Evolutionary conservation across 257 asterid species (phyloP), one percentile per base, ranked within the genome.

Genomic region (Henckelia pumila): DNA sequence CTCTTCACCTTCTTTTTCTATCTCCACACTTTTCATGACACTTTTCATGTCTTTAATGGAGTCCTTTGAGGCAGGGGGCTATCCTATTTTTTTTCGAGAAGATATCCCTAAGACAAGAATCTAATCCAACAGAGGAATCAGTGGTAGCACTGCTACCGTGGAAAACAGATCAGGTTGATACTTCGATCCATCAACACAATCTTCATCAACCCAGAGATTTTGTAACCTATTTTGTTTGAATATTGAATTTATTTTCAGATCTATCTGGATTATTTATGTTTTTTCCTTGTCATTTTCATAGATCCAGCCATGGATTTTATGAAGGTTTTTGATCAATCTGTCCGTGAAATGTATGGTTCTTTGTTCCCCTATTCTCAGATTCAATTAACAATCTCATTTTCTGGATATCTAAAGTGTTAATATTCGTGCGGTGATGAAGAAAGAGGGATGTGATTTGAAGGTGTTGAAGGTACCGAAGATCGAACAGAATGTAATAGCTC

Each of bases 401-500:
- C n/a, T 68, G 14, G 28, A 49, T n/a, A 23, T 33, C 10, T 29
- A 33, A 3, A 32, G 37, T 44, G 23, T 32, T 25, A n/a, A 8
- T 4, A 13, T 50, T 22, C 37, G n/a, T 28, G 11, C 59, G 33
- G 29, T 3, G 35, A 69, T 77, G 82, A 95, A 92, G 96, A 78
- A 92, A 89, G 86, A 86, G 98, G 77, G 98, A 92, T 86, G 98
- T 92, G 73, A 92, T 84, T 77, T 92, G 85, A 92, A 92, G 84
- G 96, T 92, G 59, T 76, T 92, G 82, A 92, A 92, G 82, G 93
- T 92, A 47, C 96, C 98, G 25, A 96, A 92, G 82, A 89, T 92
- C 67, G 98, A 92, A 75, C 98, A 92, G 75, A 92, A 92, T 95
- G 98, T 86, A 73, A 49, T 11, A 16, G n/a, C n/a, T n/a, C n/a